Evolutionary conservation across 2,329 filamentous ascomycete genomes (phyloP).

Genomic region (Aspergillus japonicus): DNA sequence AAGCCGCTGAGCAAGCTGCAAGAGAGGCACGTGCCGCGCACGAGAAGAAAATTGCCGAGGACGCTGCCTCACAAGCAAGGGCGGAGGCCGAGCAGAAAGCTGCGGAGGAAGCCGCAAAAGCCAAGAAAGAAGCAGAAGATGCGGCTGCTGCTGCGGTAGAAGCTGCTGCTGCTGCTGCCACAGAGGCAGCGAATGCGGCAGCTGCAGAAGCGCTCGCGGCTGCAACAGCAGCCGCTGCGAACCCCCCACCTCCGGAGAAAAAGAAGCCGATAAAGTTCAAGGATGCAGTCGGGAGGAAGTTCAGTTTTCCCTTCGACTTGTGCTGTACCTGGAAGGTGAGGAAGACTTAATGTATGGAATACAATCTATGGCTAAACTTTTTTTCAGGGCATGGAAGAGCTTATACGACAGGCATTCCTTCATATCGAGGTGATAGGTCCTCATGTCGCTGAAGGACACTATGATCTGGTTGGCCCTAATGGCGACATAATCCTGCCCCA

Average conservation of each 20-base stretch:
- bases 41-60: slow-evolving; percentile 43
- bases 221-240: slow-evolving; percentile 34
- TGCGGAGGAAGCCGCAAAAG: slow-evolving; percentile 50
- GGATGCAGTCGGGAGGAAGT: slow-evolving; percentile 86
- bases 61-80: slow-evolving; percentile 49
- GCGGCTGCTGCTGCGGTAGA: slow-evolving; percentile 40
- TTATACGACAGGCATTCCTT: slow-evolving; percentile 80
- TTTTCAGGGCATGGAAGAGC: slow-evolving; percentile 71
- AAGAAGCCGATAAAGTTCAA: slow-evolving; percentile 84
- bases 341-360: background rate
- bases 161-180: slow-evolving; percentile 40
- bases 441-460: slow-evolving; percentile 74
- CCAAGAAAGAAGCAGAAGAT: slow-evolving; percentile 46
- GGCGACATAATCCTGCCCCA: slow-evolving; percentile 79
- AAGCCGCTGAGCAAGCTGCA: slow-evolving; percentile 43
- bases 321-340: slow-evolving; percentile 81
- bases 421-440: slow-evolving; percentile 74
- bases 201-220: slow-evolving; percentile 38
- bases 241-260: slow-evolving; percentile 50
- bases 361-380: slow-evolving; percentile 6
- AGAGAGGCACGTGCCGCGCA: slow-evolving; percentile 40
- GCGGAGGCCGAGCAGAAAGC: slow-evolving; percentile 48
- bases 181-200: slow-evolving; percentile 38
- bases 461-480: slow-evolving; percentile 75
- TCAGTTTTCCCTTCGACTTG: slow-evolving; percentile 83